phyloP scores from a whole-genome alignment of 139 green algal species.

The Chloropicon primus region DNA sequence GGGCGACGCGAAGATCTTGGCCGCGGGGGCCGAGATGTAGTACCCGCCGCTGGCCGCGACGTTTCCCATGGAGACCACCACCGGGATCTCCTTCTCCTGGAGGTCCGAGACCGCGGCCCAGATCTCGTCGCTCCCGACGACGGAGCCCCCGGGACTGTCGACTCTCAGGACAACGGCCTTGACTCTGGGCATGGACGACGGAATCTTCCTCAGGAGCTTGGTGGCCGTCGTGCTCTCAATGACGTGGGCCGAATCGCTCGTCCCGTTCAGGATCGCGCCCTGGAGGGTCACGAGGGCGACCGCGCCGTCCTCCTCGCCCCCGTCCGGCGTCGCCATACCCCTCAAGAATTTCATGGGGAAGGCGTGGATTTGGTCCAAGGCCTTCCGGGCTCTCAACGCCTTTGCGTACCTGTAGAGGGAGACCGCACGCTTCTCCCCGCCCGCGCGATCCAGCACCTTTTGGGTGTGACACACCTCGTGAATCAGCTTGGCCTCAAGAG shows the following conservation, averaged over 20 bases:
- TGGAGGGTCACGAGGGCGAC: neutral
- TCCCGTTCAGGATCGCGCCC: neutral
- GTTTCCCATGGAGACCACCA: constrained; percentile 12
- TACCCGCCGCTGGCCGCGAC: constrained; percentile 9
- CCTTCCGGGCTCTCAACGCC: too few species aligned
- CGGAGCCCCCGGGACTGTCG: constrained; percentile 8
- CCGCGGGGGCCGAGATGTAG: constrained; percentile 1
- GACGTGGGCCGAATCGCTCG: neutral
- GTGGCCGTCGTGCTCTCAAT: neutral
- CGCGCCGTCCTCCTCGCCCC: neutral
- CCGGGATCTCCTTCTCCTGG: neutral
- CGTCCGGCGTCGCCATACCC: neutral
- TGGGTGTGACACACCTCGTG: too few species aligned
- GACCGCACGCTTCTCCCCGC: too few species aligned
- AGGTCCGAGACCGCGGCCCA: neutral
- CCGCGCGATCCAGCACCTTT: too few species aligned
- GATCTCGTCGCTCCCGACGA: constrained; percentile 1
- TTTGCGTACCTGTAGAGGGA: too few species aligned
- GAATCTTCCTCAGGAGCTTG: neutral
- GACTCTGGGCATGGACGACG: neutral
- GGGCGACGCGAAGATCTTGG: constrained; percentile 6
- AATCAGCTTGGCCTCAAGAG: too few species aligned
- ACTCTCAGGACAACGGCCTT: constrained; percentile 8
- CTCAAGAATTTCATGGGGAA: neutral
- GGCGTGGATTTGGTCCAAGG: neutral